Evolutionary conservation across 2,329 filamentous ascomycete species (phyloP), one percentile per base, ranked within the genome.

Genomic region (Hypoxylon sp.): DNA sequence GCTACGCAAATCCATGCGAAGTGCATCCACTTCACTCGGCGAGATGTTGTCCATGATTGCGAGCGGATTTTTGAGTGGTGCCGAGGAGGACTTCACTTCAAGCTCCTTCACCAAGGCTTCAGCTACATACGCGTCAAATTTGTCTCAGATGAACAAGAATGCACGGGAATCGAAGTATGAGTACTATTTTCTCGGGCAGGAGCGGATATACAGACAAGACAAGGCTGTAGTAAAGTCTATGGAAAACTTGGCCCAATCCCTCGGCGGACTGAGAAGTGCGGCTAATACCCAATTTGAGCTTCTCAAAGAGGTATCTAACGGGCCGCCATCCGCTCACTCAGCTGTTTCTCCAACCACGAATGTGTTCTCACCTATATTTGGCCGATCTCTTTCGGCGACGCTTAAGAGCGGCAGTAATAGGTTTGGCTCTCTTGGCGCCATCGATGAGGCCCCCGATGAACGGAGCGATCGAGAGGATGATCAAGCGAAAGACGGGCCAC

Each of bases 221-320:
- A 91, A 91, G 71, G 90, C 88, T 25, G 86, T 98, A 3, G 92
- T 95, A 49, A 91, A 93, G 76, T 95, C 93, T 72, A 88, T 98
- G 75, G 93, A 97, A 78, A 90, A 89, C 51, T 85, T 98, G 30
- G 91, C 93, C 3, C 95, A 98, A 78, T 94, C 94, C 72, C 91
- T 98, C 71, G 95, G 95, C 78, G 96, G 95, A 6, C 83, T 99
- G 75, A 88, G 94, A 72, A 97, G 94, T 83, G 94, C 96, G 35
- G 93, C 96, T 27, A 88, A 92, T 65, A 95, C 94, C 22, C 95
- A 99, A 76, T 97, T 98, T 77, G 88, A 91, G 14, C 86, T 98
- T 33, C 84, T 97, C 35, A 90, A 90, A 68, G 92, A 96, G 77
- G 84, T 81, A 2, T 79, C 81, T 10, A 73, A 72, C 6, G 78